These are phyloP conservation scores for Fusarium agapanthi DNA, from an alignment of 2,329 filamentous ascomycete genomes.

Conservation along the genomic window DNA sequence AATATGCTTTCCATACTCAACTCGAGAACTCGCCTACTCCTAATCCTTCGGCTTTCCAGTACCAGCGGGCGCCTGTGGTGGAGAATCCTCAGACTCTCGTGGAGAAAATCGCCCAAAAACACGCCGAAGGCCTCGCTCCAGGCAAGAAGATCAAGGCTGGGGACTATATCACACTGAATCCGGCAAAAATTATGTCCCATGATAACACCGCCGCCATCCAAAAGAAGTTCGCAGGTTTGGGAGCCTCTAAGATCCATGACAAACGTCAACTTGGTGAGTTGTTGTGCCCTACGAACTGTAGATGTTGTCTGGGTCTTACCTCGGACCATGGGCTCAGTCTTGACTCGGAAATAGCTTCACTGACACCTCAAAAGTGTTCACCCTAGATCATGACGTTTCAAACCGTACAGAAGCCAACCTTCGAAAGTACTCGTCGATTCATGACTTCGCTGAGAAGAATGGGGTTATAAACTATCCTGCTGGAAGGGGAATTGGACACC, in stretches of 20 bases:
- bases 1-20: slow-evolving; percentile 65
- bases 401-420: slow-evolving; percentile 69
- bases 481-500: slow-evolving; percentile 86
- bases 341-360: background rate
- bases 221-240: background rate
- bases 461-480: slow-evolving; percentile 81
- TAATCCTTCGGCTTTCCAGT: slow-evolving; percentile 62
- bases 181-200: background rate
- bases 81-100: slow-evolving; percentile 77
- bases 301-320: slow-evolving; percentile 15
- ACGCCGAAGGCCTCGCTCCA: slow-evolving; percentile 77
- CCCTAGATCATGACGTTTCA: slow-evolving; percentile 79
- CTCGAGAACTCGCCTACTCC: slow-evolving; percentile 60
- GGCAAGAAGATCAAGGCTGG: slow-evolving; percentile 81
- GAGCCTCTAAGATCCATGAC: slow-evolving; percentile 66
- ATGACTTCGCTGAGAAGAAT: slow-evolving; percentile 81
- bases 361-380: slow-evolving; percentile 64
- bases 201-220: background rate
- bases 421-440: slow-evolving; percentile 83
- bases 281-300: too few species aligned
- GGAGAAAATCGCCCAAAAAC: slow-evolving; percentile 89
- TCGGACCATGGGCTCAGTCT: background rate
- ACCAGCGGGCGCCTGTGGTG: slow-evolving; percentile 49
- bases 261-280: slow-evolving; percentile 61
- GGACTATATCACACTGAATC: slow-evolving; percentile 68